Evolutionary conservation across 2,329 filamentous ascomycete species (phyloP).

Genomic region (Didymella pomorum): DNA sequence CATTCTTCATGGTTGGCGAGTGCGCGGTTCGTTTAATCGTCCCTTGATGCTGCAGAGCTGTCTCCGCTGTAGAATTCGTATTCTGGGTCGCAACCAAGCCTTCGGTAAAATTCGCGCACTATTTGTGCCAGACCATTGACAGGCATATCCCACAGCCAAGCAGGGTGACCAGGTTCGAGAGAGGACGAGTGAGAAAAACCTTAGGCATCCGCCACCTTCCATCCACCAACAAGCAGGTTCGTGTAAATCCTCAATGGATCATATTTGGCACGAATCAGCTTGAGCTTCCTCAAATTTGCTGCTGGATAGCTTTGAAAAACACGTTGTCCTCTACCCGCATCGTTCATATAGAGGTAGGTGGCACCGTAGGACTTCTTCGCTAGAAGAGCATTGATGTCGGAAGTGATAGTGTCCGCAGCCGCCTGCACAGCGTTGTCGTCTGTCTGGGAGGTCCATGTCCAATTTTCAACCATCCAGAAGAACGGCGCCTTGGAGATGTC

Average conservation of each 20-base stretch:
- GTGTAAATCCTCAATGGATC: slow-evolving; percentile 42
- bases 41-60: background rate
- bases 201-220: slow-evolving; percentile 28
- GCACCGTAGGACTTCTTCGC: slow-evolving; percentile 5
- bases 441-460: slow-evolving; percentile 13
- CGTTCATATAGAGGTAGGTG: slow-evolving; percentile 32
- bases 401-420: slow-evolving; percentile 21
- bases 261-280: slow-evolving; percentile 41
- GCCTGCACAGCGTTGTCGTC: slow-evolving; percentile 21
- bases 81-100: background rate
- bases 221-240: slow-evolving; percentile 33
- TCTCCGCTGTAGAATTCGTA: background rate
- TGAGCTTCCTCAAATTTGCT: slow-evolving; percentile 38
- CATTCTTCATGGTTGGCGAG: background rate
- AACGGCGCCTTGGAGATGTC: slow-evolving; percentile 25
- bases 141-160: background rate
- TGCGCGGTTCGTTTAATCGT: background rate
- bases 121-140: background rate
- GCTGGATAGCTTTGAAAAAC: slow-evolving; percentile 41
- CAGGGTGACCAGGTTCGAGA: background rate
- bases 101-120: background rate
- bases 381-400: slow-evolving; percentile 19
- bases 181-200: background rate
- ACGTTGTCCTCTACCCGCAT: slow-evolving; percentile 38
- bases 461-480: slow-evolving; percentile 32